A percentile compares a stretch with the other conserved stretches of the same genome.
phyloP scores from a whole-genome alignment of 768 basidiomycete species.

The Amanita thiersii region DNA sequence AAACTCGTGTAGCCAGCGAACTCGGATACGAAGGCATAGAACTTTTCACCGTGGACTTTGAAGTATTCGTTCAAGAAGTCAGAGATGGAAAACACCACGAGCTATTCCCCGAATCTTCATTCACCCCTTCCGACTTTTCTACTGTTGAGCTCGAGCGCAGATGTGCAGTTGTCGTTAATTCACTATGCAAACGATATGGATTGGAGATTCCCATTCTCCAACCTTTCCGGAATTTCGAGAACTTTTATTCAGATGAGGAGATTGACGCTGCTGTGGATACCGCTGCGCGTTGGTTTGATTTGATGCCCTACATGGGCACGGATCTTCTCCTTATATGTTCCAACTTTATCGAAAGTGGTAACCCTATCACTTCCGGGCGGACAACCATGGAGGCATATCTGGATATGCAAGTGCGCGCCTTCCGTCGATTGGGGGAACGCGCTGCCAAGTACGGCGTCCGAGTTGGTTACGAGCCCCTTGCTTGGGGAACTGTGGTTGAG shows the following conservation, averaged over 20 bases:
- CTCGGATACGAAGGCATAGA: conserved; percentile 28
- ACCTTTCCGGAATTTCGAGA: conserved; percentile 29
- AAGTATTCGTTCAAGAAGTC: conserved; percentile 17
- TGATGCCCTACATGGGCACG: conserved; percentile 20
- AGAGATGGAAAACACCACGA: conserved; percentile 12
- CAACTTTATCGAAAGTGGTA: conserved; percentile 17
- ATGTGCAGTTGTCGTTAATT: conserved; percentile 17
- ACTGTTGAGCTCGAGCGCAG: conserved; percentile 16
- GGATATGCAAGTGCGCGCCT: conserved; percentile 17
- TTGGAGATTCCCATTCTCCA: conserved; percentile 25
- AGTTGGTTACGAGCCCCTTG: conserved; percentile 25
- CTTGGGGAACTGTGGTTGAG: conserved; percentile 24
- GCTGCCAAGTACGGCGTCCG: conserved; percentile 21
- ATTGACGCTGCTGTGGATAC: conserved; percentile 17
- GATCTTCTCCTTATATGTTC: conserved; percentile 28
- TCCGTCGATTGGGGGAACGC: conserved; percentile 20
- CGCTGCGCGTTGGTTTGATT: conserved; percentile 21
- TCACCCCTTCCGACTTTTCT: conserved; percentile 9
- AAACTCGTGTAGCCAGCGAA: conserved; percentile 20
- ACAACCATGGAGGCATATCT: conserved; percentile 18
- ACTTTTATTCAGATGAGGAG: conserved; percentile 18
- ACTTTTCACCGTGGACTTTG: conserved; percentile 18
- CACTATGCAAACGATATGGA: conserved; percentile 13
- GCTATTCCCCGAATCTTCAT: conserved; percentile 12
- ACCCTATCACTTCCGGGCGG: conserved; percentile 13